These are phyloP conservation scores for Trypanosoma platydactyli DNA, from an alignment of 208 protist species.

Conservation along the genomic window DNA sequence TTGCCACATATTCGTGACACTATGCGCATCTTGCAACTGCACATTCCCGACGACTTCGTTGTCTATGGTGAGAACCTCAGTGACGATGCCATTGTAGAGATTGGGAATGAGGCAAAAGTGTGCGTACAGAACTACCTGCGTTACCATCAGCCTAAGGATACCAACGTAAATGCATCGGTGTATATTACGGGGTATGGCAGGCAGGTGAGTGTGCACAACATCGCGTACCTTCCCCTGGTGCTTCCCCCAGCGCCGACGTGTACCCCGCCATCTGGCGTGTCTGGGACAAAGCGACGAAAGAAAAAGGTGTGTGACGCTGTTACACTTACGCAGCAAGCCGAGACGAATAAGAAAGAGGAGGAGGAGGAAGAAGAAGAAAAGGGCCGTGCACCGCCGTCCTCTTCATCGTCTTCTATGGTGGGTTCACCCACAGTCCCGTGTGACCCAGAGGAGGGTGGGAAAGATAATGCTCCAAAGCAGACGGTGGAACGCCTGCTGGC, in stretches of 20 bases:
- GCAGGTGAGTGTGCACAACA: slow-evolving; percentile 57
- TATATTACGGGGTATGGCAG: slow-evolving; percentile 59
- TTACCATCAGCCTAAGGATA: slow-evolving; percentile 19
- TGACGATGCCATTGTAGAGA: slow-evolving; percentile 38
- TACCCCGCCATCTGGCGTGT: no score
- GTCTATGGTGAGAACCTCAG: slow-evolving; percentile 38
- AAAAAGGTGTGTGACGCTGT: slow-evolving; percentile 8
- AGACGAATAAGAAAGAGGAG: neutral
- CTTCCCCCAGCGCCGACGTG: slow-evolving; percentile 4
- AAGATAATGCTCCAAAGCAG: slow-evolving; percentile 4
- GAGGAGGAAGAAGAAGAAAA: neutral
- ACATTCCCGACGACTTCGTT: slow-evolving; percentile 64
- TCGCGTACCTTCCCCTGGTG: slow-evolving; percentile 65
- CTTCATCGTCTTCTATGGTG: slow-evolving; percentile 3
- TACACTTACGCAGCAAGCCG: neutral
- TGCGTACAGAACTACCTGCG: slow-evolving; percentile 70
- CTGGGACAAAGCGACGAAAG: slow-evolving; percentile 3
- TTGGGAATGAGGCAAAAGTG: slow-evolving; percentile 54
- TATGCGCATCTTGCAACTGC: slow-evolving; percentile 44
- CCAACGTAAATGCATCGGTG: slow-evolving; percentile 33
- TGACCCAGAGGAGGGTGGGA: neutral
- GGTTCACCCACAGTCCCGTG: neutral
- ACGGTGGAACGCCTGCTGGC: slow-evolving; percentile 36
- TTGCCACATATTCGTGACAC: slow-evolving; percentile 55
- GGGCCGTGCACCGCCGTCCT: neutral